Base-by-base conservation (phyloP, 306 rosid genomes). In the Medicago lupulina region DNA sequence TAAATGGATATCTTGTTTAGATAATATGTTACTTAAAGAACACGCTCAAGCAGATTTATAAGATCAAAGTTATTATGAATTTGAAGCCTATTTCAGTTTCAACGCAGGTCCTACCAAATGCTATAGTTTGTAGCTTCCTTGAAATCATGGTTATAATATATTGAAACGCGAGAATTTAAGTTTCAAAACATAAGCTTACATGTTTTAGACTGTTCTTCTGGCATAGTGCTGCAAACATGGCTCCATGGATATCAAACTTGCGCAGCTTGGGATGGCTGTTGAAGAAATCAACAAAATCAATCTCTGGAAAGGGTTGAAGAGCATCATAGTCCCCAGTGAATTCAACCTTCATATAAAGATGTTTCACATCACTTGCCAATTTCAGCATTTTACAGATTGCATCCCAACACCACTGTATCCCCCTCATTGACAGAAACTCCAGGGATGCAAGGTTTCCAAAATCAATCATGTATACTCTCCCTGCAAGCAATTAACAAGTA, bases 211-310 rank as follows among this genome's bases (percentile, higher is more conserved):
- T 92, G 84, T 92, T 92, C 83, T 84, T 96, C 81, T 92, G 99
- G 83, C 98, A 96, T 70, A 96, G 93, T 9, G 99, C 98, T 47
- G 99, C 99, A 83, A 96, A 92, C 99, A 96, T 89, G 72, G 99
- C 99, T 83, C 99, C 99, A 76, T 96, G 99, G 44, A 92, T 77
- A 44, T 96, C 98, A 39, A 96, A 92, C 83, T 76, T 90, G 67
- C 68, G 83, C 63, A 96, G 80, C 84, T 79, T 90, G 38, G 91
- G 96, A 87, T 96, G 97, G 71, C 81, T 88, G 76, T 90, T 92
- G 88, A 96, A 96, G 78, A 96, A 92, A 2, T 96, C 98, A 68
- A 90, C 99, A 16, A 92, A 90, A 79, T 96, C 98, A 66, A 96
- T 83, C 82, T 92, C 99, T 15, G 99, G 98, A 73, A 96, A 96